phyloP scores from a whole-genome alignment of 257 asterid genomes.

The Solanum piurae region DNA sequence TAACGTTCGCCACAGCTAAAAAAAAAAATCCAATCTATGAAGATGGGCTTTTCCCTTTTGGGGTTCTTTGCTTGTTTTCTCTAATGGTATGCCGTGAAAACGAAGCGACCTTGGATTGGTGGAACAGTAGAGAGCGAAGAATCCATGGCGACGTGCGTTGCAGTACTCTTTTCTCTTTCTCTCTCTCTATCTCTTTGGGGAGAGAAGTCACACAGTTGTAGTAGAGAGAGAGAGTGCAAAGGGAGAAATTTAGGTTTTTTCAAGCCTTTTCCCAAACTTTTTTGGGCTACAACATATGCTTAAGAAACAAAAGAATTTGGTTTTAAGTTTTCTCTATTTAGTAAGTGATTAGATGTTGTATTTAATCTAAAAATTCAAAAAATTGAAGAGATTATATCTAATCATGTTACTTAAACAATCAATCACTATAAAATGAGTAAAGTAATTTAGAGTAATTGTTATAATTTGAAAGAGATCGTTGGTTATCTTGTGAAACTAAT shows the following conservation, averaged over 20 bases:
- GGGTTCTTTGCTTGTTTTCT: neutral
- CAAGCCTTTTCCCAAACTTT: neutral
- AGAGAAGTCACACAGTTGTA: conserved; percentile 9
- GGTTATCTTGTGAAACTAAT: neutral
- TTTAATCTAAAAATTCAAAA: neutral
- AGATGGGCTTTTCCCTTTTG: neutral
- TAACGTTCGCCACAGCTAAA: conserved; percentile 37
- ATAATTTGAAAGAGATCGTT: neutral
- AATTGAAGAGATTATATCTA: neutral
- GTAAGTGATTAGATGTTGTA: neutral
- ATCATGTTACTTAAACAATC: neutral
- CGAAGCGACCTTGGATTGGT: conserved; percentile 13
- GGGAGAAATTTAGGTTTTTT: neutral
- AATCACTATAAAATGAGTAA: neutral
- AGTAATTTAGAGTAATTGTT: neutral
- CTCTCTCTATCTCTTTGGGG: neutral
- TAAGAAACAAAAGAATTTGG: neutral
- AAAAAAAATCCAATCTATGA: neutral
- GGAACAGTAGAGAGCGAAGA: conserved; percentile 13
- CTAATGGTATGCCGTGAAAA: conserved; percentile 22
- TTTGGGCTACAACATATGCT: neutral
- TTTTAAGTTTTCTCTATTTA: neutral
- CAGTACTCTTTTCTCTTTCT: neutral
- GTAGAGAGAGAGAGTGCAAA: conserved; percentile 1
- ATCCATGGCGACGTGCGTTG: conserved; percentile 22